Evolutionary conservation across 1,284 basidiomycete species (phyloP).

Genomic region (Puccinia polysora): DNA sequence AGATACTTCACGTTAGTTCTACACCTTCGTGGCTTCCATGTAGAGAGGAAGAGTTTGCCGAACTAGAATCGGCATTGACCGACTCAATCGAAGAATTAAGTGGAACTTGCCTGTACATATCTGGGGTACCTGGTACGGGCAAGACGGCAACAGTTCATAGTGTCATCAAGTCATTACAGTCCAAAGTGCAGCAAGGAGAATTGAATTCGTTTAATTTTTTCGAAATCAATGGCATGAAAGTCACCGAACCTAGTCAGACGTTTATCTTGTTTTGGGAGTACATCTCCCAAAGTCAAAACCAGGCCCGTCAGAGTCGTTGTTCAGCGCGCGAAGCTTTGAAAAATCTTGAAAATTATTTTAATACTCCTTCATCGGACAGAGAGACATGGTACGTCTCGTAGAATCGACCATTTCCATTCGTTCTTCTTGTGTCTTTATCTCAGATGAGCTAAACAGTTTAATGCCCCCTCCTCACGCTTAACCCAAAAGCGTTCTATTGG

Average conservation of each 20-base stretch:
- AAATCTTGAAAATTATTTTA: constrained; percentile 49
- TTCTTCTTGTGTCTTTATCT: too few relatives aligned
- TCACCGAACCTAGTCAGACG: constrained; percentile 80
- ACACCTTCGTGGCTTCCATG: constrained; percentile 87
- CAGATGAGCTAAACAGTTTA: background rate
- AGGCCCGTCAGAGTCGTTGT: constrained; percentile 35
- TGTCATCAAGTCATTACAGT: constrained; percentile 77
- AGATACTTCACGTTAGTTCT: constrained; percentile 85
- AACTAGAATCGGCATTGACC: constrained; percentile 71
- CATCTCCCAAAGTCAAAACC: constrained; percentile 54
- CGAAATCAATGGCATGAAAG: constrained; percentile 93
- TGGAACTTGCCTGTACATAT: constrained; percentile 93
- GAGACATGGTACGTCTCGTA: constrained; percentile 48
- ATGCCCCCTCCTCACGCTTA: background rate
- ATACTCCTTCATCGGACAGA: constrained; percentile 48
- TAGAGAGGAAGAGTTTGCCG: constrained; percentile 77
- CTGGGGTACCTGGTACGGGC: constrained; percentile 94
- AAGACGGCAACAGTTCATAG: constrained; percentile 97
- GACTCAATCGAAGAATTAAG: constrained; percentile 85
- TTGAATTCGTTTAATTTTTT: constrained; percentile 90
- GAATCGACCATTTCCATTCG: background rate
- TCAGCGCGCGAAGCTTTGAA: constrained; percentile 47
- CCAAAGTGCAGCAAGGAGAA: constrained; percentile 76
- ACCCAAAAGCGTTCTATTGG: constrained; percentile 73
- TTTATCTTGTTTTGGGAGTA: constrained; percentile 85